Conservation (phyloP, 495 filamentous ascomycete species). For the Neurospora africana region DNA sequence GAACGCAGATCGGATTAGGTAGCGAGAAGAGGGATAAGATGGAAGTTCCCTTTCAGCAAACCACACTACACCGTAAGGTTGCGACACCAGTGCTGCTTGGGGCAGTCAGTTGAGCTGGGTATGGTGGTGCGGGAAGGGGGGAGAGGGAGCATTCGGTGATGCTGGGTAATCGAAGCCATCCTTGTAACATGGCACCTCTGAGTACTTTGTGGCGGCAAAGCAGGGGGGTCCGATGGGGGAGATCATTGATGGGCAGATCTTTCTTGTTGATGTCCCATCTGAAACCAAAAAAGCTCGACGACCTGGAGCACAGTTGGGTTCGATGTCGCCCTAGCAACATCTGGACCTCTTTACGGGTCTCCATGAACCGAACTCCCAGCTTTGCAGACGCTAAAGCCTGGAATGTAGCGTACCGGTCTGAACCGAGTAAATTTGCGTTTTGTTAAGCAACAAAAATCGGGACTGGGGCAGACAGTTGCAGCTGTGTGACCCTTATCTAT, state of each 20-base stretch:
- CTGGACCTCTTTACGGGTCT: neutral
- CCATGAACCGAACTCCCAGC: neutral
- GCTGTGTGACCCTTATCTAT: neutral
- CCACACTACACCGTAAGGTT: slow-evolving; percentile 3
- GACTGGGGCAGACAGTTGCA: neutral
- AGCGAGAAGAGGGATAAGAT: slow-evolving; percentile 9
- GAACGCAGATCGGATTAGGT: slow-evolving; percentile 17
- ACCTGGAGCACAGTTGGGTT: neutral
- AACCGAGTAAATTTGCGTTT: slow-evolving; percentile 7
- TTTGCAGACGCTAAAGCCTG: neutral
- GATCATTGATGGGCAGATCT: slow-evolving; percentile 22
- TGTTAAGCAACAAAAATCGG: neutral
- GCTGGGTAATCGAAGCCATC: neutral
- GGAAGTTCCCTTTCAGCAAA: slow-evolving; percentile 4
- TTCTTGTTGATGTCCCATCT: slow-evolving; percentile 12
- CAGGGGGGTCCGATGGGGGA: slow-evolving; percentile 10
- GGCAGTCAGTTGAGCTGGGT: slow-evolving; percentile 5
- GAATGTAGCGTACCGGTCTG: slow-evolving; percentile 2
- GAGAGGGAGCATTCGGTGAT: slow-evolving; percentile 8
- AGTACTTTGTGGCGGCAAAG: slow-evolving; percentile 6
- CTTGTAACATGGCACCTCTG: slow-evolving; percentile 6
- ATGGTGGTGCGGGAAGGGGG: slow-evolving; percentile 10
- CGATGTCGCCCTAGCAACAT: neutral
- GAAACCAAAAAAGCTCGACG: neutral
- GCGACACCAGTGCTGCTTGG: slow-evolving; percentile 6